These are phyloP conservation scores for Metarhizium guizhouense DNA, from an alignment of 2,329 filamentous ascomycete genomes.

Conservation along the genomic window DNA sequence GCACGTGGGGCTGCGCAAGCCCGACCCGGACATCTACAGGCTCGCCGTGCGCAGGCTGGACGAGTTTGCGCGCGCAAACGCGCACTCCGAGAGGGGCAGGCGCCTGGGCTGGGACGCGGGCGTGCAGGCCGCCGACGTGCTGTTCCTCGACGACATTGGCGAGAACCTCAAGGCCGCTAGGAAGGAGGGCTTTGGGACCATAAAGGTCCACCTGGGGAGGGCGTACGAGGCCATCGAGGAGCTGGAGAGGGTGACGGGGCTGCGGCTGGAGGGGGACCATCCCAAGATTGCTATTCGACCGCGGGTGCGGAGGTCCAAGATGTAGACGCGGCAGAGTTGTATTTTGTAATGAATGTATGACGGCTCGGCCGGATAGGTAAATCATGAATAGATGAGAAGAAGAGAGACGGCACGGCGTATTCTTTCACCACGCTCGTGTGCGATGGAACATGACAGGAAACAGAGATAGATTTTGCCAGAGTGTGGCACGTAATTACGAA, in stretches of 20 bases:
- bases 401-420: no score
- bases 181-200: slow-evolving; percentile 65
- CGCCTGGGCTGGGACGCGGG: slow-evolving; percentile 35
- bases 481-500: not conserved
- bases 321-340: slow-evolving; percentile 15
- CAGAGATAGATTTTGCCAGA: not conserved
- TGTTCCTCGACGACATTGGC: slow-evolving; percentile 93
- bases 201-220: slow-evolving; percentile 75
- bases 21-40: slow-evolving; percentile 72
- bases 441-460: no score
- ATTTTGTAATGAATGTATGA: no score
- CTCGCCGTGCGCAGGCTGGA: slow-evolving; percentile 60
- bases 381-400: no score
- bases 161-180: slow-evolving; percentile 79
- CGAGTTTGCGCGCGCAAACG: slow-evolving; percentile 48
- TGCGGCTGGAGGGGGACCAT: slow-evolving; percentile 50
- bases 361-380: no score
- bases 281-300: slow-evolving; percentile 39
- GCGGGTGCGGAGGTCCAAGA: slow-evolving; percentile 25
- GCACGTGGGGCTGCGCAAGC: slow-evolving; percentile 81
- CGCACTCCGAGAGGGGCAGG: slow-evolving; percentile 26
- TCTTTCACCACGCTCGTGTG: no score
- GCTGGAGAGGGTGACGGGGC: slow-evolving; percentile 65
- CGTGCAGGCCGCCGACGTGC: slow-evolving; percentile 56
- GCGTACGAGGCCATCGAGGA: slow-evolving; percentile 74